Evolutionary conservation across 2,329 filamentous ascomycete genomes (phyloP).

Genomic region (Colletotrichum agaves): DNA sequence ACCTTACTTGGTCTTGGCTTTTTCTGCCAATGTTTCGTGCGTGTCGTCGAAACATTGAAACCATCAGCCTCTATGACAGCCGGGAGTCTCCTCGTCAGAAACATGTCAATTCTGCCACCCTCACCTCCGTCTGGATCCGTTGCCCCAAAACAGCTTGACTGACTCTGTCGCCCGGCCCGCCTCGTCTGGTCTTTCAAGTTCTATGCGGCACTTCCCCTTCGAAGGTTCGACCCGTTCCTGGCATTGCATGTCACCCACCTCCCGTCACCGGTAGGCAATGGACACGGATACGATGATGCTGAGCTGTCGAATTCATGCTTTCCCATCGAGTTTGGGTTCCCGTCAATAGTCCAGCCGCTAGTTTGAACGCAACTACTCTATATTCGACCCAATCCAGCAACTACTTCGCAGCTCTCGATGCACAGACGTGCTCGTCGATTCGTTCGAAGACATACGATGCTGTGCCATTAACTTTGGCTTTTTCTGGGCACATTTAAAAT

Average conservation of each 20-base stretch:
- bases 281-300: neutral
- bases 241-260: neutral
- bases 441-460: slow-evolving; percentile 12
- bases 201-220: slow-evolving; percentile 5
- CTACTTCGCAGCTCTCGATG: neutral
- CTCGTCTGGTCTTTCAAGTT: neutral
- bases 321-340: slow-evolving; percentile 11
- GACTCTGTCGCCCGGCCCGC: neutral
- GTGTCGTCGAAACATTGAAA: slow-evolving; percentile 30
- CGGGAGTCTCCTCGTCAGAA: neutral
- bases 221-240: slow-evolving; percentile 15
- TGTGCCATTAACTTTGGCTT: neutral
- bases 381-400: neutral
- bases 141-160: neutral
- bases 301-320: slow-evolving; percentile 7
- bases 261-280: neutral
- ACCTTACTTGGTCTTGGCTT: slow-evolving; percentile 14
- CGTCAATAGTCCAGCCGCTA: neutral
- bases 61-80: slow-evolving; percentile 4
- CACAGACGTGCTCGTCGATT: slow-evolving; percentile 13
- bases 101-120: neutral
- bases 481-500: neutral
- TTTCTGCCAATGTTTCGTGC: slow-evolving; percentile 31
- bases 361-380: neutral
- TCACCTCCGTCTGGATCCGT: neutral